A percentile compares a stretch with the other conserved stretches of the same genome.
Evolutionary conservation across 495 filamentous ascomycete species (phyloP).

Genomic region (Talaromyces borbonicus): DNA sequence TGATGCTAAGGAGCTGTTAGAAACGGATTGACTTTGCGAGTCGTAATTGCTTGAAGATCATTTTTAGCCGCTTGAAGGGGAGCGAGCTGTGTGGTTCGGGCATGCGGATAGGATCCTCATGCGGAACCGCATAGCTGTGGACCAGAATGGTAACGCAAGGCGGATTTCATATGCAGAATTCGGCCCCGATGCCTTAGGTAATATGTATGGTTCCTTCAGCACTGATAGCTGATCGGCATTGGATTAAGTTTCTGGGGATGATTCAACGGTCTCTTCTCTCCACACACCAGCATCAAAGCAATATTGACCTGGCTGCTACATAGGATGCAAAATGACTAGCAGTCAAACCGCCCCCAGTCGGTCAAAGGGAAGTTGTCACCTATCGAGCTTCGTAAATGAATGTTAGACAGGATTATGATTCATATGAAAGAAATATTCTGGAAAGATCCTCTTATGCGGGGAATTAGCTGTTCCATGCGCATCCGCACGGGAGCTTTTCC

Average conservation of each 20-base stretch:
- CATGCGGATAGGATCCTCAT: not conserved
- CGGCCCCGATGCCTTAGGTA: not conserved
- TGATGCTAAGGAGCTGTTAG: not conserved
- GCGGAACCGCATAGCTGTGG: constrained; percentile 1
- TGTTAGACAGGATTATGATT: not conserved
- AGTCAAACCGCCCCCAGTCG: not conserved
- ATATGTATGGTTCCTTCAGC: not conserved
- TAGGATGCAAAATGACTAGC: not conserved
- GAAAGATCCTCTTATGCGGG: not conserved
- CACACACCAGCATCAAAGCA: not conserved
- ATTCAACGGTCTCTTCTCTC: not conserved
- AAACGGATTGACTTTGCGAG: not conserved
- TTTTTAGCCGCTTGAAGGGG: not conserved
- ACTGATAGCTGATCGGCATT: not conserved
- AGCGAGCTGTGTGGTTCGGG: constrained; percentile 1
- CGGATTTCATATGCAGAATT: not conserved
- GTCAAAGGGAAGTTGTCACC: constrained; percentile 1
- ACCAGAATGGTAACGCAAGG: not conserved
- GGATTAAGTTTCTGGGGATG: not conserved
- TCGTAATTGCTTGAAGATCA: not conserved
- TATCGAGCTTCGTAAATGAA: not conserved
- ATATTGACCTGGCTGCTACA: not conserved
- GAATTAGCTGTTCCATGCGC: not conserved
- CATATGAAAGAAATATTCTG: not conserved
- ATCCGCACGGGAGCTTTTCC: not conserved